Evolutionary conservation across 1,284 basidiomycete genomes (phyloP).

Genomic region (Sphaerobolus stellatus): DNA sequence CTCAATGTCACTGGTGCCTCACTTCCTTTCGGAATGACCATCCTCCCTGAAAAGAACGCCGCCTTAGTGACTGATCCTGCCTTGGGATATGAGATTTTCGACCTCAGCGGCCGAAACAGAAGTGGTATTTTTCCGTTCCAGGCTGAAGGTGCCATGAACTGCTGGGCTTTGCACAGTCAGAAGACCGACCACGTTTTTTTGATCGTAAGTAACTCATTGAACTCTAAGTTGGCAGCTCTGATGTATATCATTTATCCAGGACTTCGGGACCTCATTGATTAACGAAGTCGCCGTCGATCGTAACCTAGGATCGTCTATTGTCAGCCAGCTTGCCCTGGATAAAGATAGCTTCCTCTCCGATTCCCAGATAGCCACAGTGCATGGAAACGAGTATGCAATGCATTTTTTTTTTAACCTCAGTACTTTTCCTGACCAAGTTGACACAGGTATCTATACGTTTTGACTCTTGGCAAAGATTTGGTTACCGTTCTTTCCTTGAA

Average conservation of each 20-base stretch:
- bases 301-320: slow-evolving; percentile 43
- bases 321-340: slow-evolving; percentile 46
- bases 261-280: slow-evolving; percentile 42
- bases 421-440: not conserved
- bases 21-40: slow-evolving; percentile 34
- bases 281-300: slow-evolving; percentile 48
- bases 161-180: slow-evolving; percentile 47
- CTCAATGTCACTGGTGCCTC: slow-evolving; percentile 24
- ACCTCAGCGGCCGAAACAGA: slow-evolving; percentile 24
- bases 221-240: not conserved
- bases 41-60: slow-evolving; percentile 32
- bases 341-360: slow-evolving; percentile 45
- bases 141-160: slow-evolving; percentile 41
- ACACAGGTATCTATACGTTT: slow-evolving; percentile 44
- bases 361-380: slow-evolving; percentile 43
- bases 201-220: slow-evolving; percentile 20
- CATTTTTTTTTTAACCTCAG: not conserved
- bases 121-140: slow-evolving; percentile 29
- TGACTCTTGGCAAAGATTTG: slow-evolving; percentile 41
- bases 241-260: slow-evolving; percentile 18
- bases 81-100: slow-evolving; percentile 32
- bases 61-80: slow-evolving; percentile 34
- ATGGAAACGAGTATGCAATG: slow-evolving; percentile 44
- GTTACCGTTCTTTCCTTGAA: slow-evolving; percentile 43
- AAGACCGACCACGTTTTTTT: slow-evolving; percentile 51